Percentiles rank a stretch among this genome's conserved stretches.
These are phyloP conservation scores for Yamadazyma sp. DNA, from an alignment of 805 yeast species.

Conservation along the genomic window DNA sequence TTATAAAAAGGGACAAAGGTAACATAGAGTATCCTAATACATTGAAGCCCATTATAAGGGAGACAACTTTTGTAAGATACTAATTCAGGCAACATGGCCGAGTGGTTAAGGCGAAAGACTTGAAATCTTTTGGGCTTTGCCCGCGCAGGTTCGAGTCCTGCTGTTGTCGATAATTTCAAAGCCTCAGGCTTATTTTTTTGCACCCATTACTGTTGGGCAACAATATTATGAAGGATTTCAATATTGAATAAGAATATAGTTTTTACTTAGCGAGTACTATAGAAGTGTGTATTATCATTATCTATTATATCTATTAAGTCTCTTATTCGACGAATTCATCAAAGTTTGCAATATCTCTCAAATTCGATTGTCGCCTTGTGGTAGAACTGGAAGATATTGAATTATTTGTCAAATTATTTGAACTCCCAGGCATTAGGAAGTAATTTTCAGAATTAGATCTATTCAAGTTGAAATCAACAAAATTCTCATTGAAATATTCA, in stretches of 20 bases:
- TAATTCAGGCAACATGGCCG: slow-evolving; percentile 45
- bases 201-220: too few species aligned
- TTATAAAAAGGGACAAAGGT: too few species aligned
- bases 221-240: too few species aligned
- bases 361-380: slow-evolving; percentile 7
- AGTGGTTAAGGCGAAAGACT: slow-evolving; percentile 48
- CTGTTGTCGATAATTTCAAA: slow-evolving; percentile 36
- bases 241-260: too few species aligned
- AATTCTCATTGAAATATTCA: slow-evolving; percentile 6
- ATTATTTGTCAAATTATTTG: neutral
- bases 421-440: slow-evolving; percentile 5
- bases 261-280: too few species aligned
- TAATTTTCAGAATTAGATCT: slow-evolving; percentile 9
- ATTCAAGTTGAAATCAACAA: slow-evolving; percentile 7
- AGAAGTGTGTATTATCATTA: too few species aligned
- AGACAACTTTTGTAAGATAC: too few species aligned
- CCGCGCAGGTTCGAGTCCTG: slow-evolving; percentile 52
- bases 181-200: neutral
- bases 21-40: too few species aligned
- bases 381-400: slow-evolving; percentile 1
- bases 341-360: slow-evolving; percentile 10
- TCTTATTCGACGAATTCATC: slow-evolving; percentile 15
- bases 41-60: too few species aligned
- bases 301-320: too few species aligned
- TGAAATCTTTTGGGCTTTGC: slow-evolving; percentile 49